phyloP scores from a whole-genome alignment of 371 early-diverging fungal species.

The Mucor indicus region DNA sequence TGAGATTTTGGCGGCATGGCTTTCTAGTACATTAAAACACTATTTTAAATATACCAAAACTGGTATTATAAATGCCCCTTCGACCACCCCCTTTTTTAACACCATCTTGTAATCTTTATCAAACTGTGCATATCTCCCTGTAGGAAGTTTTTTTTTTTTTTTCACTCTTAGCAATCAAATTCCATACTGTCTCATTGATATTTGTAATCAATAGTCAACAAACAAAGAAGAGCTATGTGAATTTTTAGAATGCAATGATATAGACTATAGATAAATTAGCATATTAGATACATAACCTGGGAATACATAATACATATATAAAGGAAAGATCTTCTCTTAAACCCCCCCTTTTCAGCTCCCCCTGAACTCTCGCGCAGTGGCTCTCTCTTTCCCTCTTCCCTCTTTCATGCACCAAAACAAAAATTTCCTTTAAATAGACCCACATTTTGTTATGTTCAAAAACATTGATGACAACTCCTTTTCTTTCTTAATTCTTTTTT shows the following conservation, averaged over 20 bases:
- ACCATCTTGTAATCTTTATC: background rate
- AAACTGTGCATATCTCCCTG: constrained; percentile 9
- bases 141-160: constrained; percentile 8
- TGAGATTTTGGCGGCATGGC: constrained; percentile 29
- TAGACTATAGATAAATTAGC: too few species aligned
- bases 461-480: constrained; percentile 11
- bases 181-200: too few species aligned
- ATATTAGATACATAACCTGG: too few species aligned
- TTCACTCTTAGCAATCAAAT: too few species aligned
- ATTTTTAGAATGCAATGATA: too few species aligned
- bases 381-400: too few species aligned
- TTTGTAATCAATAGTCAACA: too few species aligned
- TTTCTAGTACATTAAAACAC: constrained; percentile 2
- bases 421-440: constrained; percentile 12
- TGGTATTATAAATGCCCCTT: constrained; percentile 12
- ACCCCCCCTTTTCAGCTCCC: too few species aligned
- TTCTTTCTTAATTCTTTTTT: constrained; percentile 1
- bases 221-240: too few species aligned
- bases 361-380: too few species aligned
- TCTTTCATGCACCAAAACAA: too few species aligned
- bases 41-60: constrained; percentile 15
- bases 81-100: background rate
- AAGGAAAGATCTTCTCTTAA: too few species aligned
- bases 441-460: constrained; percentile 3
- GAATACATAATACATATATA: background rate